Base-by-base conservation (phyloP, 257 asterid genomes). In the Fraxinus pennsylvanica region DNA sequence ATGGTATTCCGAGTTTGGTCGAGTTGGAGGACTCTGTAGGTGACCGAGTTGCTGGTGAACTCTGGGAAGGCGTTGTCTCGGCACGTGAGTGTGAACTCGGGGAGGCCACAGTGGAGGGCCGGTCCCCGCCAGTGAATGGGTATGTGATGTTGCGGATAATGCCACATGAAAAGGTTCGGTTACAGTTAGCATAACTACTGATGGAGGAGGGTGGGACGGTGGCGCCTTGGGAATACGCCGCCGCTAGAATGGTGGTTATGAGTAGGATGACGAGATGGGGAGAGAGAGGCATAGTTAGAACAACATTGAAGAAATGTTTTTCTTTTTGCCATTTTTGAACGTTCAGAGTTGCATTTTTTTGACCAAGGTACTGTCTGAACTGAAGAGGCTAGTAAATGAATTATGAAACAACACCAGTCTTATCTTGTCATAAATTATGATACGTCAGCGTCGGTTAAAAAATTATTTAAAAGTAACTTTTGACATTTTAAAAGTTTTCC, bases 151-250 rank as follows among this genome's bases (percentile, higher is more conserved):
- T 74, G 36, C 52, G 63, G 73, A 90, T 73, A 0, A 74, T 2
- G 45, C 92, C 92, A 75, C 98, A 91, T 0, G 87, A 77, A 90
- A 87, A 92, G 69, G 89, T 78, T 76, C 69, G 80, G 81, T 79
- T 29, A 75, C 96, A 89, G 81, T 68, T 77, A 47, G 89, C 36
- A 71, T 77, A 85, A 27, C 79, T 19, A 78, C 75, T 9, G 85
- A 38, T 43, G 76, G 82, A 30, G 78, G 73, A 71, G 68, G 78
- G 82, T 36, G 78, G 70, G 68, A 4, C 3, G 13, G 66, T n/a
- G 29, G 66, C 66, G 3, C 33, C 79, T 45, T 82, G 77, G 70
- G 86, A 38, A 66, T 30, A 29, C 6, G 84, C 82, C 71, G 83
- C 59, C 77, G 84, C 12, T 30, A 85, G 78, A 77, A 73, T 59